Evolutionary conservation across 2,329 filamentous ascomycete genomes (phyloP).

Genomic region (Zymoseptoria crescenta): DNA sequence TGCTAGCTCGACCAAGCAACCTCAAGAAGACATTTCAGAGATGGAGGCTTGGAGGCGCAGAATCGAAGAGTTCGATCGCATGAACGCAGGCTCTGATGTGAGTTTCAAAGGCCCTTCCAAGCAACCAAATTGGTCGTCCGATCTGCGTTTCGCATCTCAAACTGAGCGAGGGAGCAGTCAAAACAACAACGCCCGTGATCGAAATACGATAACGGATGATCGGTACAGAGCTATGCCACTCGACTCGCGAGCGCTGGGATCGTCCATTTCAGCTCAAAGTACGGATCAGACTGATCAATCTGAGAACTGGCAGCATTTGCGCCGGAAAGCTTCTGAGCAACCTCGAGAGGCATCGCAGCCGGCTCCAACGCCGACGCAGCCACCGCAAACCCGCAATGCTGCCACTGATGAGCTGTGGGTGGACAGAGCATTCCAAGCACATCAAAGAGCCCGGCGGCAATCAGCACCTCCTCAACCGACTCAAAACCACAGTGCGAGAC

Average conservation of each 20-base stretch:
- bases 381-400: neutral
- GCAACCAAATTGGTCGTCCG: neutral
- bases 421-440: neutral
- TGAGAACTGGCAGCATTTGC: constrained; percentile 22
- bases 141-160: neutral
- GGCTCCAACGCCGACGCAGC: neutral
- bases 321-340: constrained; percentile 7
- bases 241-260: constrained; percentile 11
- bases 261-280: neutral
- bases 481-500: neutral
- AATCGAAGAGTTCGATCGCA: neutral
- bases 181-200: neutral
- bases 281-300: constrained; percentile 10
- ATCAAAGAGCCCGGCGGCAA: neutral
- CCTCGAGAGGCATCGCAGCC: constrained; percentile 3
- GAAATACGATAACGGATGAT: constrained; percentile 2
- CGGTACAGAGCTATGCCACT: constrained; percentile 18
- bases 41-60: neutral
- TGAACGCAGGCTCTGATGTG: neutral
- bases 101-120: neutral
- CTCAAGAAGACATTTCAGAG: neutral
- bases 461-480: neutral
- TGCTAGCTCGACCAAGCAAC: neutral
- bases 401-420: neutral
- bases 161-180: neutral